Base-by-base conservation (phyloP, 148 eudicot genomes). In the Chenopodium quinoa region DNA sequence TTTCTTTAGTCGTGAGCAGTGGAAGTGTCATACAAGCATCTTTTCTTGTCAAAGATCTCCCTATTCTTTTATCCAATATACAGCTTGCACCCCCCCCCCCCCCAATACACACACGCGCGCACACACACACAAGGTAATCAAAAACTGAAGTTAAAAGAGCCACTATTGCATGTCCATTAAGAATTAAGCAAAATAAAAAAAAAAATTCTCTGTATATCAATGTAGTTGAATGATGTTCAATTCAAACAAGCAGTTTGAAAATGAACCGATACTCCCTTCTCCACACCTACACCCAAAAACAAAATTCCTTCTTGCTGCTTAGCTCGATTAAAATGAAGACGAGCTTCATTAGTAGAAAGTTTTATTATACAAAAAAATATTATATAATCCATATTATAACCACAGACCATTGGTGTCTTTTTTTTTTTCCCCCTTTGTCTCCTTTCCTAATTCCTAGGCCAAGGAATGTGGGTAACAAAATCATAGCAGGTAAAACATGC, bases 401-500 rank as follows among this genome's bases (percentile, higher is more conserved):
- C n/a, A 25, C 31, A 72, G 1, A 37, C 25, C 25, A 20, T 44
- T 40, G 75, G n/a, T 2, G n/a, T 44, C n/a, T 2, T 40, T 9
- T 4, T 22, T 22, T 72, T 60, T 7, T 60, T 4, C 1, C 8
- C 5, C n/a, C 13, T 72, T 72, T 44, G 54, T 72, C 75, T 72
- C 54, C 52, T 72, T 40, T n/a, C 10, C 46, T 47, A 73, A 52
- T 40, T n/a, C 10, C 46, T 47, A 73, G 75, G 54, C 9, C 40
- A 20, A 44, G 27, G n/a, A 81, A 27, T 10, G 17, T 31, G 75
- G 19, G 20, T 37, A 69, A 65, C 37, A 23, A 74, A 64, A 72
- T n/a, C 64, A 66, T 64, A 27, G 73, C 4, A 58, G 62, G 65
- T 6, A 50, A 75, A 74, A 69, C 54, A 46, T 65, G 77, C 77